These are phyloP conservation scores for Kregervanrija pseudodelftensis DNA, from an alignment of 805 yeast genomes.

Conservation along the genomic window DNA sequence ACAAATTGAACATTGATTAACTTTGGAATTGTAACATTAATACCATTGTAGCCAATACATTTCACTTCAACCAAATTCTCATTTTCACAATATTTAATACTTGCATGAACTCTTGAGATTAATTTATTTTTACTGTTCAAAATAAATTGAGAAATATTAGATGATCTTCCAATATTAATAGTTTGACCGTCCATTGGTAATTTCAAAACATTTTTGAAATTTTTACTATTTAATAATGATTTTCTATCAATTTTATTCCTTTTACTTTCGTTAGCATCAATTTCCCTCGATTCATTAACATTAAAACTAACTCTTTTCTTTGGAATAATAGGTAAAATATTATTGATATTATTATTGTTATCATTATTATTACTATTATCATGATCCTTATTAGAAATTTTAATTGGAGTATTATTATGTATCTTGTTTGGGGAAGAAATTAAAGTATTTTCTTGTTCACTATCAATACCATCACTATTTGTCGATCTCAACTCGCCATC, in stretches of 20 bases:
- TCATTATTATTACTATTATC: no score
- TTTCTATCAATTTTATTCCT: slow-evolving; percentile 2
- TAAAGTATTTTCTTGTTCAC: not conserved
- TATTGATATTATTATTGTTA: no score
- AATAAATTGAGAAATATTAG: slow-evolving; percentile 47
- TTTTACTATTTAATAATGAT: slow-evolving; percentile 4
- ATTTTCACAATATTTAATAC: slow-evolving; percentile 36
- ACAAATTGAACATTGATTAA: slow-evolving; percentile 23
- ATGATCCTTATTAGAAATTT: no score
- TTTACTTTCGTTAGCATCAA: not conserved
- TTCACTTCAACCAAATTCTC: slow-evolving; percentile 42
- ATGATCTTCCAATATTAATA: slow-evolving; percentile 61
- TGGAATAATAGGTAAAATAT: no score
- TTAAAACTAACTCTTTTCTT: not conserved
- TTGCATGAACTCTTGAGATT: slow-evolving; percentile 63
- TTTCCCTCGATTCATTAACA: not conserved
- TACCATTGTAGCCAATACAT: slow-evolving; percentile 82
- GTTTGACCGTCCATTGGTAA: slow-evolving; percentile 32
- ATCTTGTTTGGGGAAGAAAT: no score
- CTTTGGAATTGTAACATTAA: slow-evolving; percentile 57
- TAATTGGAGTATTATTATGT: no score
- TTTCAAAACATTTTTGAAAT: slow-evolving; percentile 15
- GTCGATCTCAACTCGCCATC: slow-evolving; percentile 6
- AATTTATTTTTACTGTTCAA: slow-evolving; percentile 42
- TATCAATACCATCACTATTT: not conserved